Percentiles rank a stretch among this genome's conserved stretches.
Evolutionary conservation across 768 basidiomycete genomes (phyloP).

Genomic region (Fibroporia radiculosa): DNA sequence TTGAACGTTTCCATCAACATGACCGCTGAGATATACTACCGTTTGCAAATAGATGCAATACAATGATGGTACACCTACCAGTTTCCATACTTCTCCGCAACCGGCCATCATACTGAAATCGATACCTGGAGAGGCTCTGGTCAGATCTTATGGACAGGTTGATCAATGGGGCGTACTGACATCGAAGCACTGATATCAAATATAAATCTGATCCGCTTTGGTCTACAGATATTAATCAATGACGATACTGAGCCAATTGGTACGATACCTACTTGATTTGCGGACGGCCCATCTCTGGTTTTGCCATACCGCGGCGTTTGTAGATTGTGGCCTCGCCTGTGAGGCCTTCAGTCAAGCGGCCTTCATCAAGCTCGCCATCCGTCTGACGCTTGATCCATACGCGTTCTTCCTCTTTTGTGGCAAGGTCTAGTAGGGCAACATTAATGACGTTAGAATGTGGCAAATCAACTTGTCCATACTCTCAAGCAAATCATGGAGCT

Average conservation of each 20-base stretch:
- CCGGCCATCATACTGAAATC: slow-evolving; percentile 67
- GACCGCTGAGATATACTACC: slow-evolving; percentile 34
- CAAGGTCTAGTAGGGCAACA: slow-evolving; percentile 36
- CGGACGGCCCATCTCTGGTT: slow-evolving; percentile 58
- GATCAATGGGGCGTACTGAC: no score
- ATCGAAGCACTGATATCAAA: slow-evolving; percentile 69
- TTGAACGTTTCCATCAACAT: slow-evolving; percentile 73
- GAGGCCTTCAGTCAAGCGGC: slow-evolving; percentile 55
- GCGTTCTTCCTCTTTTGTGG: slow-evolving; percentile 62
- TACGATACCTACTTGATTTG: slow-evolving; percentile 47
- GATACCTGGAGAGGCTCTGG: slow-evolving; percentile 38
- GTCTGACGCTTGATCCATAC: slow-evolving; percentile 68
- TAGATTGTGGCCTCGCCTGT: slow-evolving; percentile 66
- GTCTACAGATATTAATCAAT: slow-evolving; percentile 26
- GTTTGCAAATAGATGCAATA: background rate
- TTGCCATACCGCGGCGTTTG: slow-evolving; percentile 63
- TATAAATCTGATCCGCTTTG: slow-evolving; percentile 60
- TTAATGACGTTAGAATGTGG: background rate
- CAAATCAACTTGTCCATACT: slow-evolving; percentile 31
- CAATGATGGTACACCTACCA: slow-evolving; percentile 27
- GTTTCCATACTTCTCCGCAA: slow-evolving; percentile 58
- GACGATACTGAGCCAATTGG: background rate
- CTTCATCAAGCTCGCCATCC: slow-evolving; percentile 65
- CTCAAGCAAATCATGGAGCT: slow-evolving; percentile 54
- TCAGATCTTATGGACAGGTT: no score